Evolutionary conservation across 2,329 filamentous ascomycete genomes (phyloP).

Genomic region (Hypocrella siamensis): DNA sequence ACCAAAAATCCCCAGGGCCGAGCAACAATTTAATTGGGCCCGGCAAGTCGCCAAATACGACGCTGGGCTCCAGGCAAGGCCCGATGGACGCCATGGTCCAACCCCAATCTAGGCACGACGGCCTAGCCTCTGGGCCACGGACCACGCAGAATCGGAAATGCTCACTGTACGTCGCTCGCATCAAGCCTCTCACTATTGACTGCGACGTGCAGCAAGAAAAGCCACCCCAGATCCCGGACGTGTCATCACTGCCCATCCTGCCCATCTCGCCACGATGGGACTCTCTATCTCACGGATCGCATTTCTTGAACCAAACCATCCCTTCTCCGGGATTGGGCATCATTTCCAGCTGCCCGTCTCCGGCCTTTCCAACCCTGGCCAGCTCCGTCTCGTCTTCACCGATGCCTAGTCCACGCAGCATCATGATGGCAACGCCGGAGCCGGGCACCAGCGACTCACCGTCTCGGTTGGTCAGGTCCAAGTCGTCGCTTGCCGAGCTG

Average conservation of each 20-base stretch:
- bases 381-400: constrained; percentile 2
- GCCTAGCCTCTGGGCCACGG: constrained; percentile 3
- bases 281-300: constrained; percentile 14
- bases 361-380: constrained; percentile 1
- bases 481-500: constrained; percentile 17
- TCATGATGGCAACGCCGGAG: constrained; percentile 4
- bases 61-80: constrained; percentile 7
- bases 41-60: constrained; percentile 4
- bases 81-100: constrained; percentile 9
- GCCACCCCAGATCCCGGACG: constrained; percentile 9
- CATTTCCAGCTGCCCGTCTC: constrained; percentile 2
- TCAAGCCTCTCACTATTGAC: constrained; percentile 6
- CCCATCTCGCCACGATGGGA: constrained; percentile 31
- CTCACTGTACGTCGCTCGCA: constrained; percentile 9
- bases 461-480: constrained; percentile 13
- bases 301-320: constrained; percentile 7
- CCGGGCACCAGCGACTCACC: constrained; percentile 15
- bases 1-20: too few relatives aligned
- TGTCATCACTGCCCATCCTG: constrained; percentile 12
- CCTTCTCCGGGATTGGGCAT: constrained; percentile 1
- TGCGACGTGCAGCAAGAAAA: constrained; percentile 1
- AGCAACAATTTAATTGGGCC: too few relatives aligned
- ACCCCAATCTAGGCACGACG: constrained; percentile 5
- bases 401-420: constrained; percentile 7
- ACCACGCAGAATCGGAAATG: constrained; percentile 7